These are phyloP conservation scores for Mayamaea pseudoterrestris DNA, from an alignment of 108 stramenopile genomes.

Conservation along the genomic window DNA sequence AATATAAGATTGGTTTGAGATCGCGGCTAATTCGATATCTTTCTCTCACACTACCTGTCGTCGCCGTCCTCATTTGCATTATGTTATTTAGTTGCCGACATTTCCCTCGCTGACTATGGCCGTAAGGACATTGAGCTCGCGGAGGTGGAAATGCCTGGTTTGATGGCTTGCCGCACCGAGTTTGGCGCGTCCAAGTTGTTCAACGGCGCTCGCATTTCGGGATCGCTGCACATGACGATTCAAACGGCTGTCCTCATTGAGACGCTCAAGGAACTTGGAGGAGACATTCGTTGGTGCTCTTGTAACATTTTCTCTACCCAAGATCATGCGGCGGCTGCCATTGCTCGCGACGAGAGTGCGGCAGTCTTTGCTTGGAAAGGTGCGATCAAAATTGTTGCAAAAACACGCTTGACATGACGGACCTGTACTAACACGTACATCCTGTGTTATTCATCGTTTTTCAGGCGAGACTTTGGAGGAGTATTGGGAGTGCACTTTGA, in stretches of 20 bases:
- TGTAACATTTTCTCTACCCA: conserved; percentile 99
- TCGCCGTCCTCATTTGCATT: conserved; percentile 1
- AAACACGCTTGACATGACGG: no score
- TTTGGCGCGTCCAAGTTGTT: conserved; percentile 76
- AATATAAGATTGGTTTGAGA: background rate
- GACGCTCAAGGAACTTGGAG: conserved; percentile 92
- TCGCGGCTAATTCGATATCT: background rate
- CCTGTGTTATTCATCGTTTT: no score
- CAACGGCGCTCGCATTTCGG: conserved; percentile 87
- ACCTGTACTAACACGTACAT: no score
- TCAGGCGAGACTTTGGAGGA: conserved; percentile 98
- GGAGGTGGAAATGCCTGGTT: conserved; percentile 99
- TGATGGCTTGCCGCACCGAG: conserved; percentile 95
- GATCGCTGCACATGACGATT: conserved; percentile 99
- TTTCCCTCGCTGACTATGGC: conserved; percentile 99
- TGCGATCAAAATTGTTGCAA: no score
- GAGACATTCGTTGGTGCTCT: conserved; percentile 98
- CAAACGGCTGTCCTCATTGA: conserved; percentile 99
- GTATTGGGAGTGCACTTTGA: conserved; percentile 99
- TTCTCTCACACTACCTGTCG: background rate
- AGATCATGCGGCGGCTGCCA: conserved; percentile 99
- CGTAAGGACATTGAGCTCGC: conserved; percentile 99
- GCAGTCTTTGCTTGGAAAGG: conserved; percentile 99
- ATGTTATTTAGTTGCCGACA: conserved; percentile 81
- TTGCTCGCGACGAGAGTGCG: conserved; percentile 94